These are phyloP conservation scores for Flaveria sonorensis DNA, from an alignment of 129 eudicot genomes.

Conservation along the genomic window DNA sequence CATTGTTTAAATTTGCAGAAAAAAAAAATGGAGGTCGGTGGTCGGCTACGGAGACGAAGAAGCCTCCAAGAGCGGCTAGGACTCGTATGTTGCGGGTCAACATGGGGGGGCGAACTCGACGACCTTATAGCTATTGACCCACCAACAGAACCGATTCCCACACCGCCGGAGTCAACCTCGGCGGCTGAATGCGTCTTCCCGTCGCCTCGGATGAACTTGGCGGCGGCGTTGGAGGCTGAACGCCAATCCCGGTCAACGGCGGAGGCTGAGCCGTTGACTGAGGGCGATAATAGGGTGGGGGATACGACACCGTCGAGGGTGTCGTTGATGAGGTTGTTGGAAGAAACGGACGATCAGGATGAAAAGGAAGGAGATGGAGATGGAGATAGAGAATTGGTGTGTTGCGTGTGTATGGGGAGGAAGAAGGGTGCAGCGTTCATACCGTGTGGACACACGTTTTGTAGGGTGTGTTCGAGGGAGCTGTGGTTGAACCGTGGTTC, in stretches of 20 bases:
- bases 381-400: constrained; percentile 50
- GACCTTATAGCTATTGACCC: constrained; percentile 32
- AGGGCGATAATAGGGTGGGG: background rate
- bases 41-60: constrained; percentile 47
- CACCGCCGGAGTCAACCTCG: constrained; percentile 27
- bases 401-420: constrained; percentile 99
- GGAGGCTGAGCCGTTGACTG: constrained; percentile 8
- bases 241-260: constrained; percentile 48
- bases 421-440: constrained; percentile 90
- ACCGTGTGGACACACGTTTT: constrained; percentile 93
- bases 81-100: constrained; percentile 75
- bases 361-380: constrained; percentile 35
- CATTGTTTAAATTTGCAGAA: background rate
- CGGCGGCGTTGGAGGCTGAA: constrained; percentile 84
- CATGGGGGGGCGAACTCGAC: constrained; percentile 40
- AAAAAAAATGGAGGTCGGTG: constrained; percentile 49
- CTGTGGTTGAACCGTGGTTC: constrained; percentile 82
- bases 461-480: constrained; percentile 93
- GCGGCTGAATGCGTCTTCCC: constrained; percentile 40
- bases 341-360: constrained; percentile 65
- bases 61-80: constrained; percentile 67
- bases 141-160: constrained; percentile 16
- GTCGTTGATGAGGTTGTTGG: constrained; percentile 77
- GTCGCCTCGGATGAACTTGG: constrained; percentile 68
- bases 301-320: constrained; percentile 59